These are phyloP conservation scores for Collybiopsis confluens DNA, from an alignment of 768 basidiomycete genomes.

Conservation along the genomic window DNA sequence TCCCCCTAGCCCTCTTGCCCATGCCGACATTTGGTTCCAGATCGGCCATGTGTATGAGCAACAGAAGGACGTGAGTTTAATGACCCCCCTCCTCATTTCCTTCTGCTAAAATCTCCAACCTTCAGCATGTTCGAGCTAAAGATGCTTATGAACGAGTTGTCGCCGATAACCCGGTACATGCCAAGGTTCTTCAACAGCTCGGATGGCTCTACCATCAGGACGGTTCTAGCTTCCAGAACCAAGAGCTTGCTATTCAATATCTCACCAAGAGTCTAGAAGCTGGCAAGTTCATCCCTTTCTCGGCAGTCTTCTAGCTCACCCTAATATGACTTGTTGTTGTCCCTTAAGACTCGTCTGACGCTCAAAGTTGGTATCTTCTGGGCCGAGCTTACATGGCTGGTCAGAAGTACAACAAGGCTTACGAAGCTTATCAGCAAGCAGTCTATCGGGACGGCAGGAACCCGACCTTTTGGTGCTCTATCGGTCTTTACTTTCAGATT, in stretches of 20 bases:
- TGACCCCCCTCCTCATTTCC: too few relatives aligned
- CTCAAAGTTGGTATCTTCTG: conserved; percentile 98
- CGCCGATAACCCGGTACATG: conserved; percentile 87
- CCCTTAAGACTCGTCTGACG: conserved; percentile 86
- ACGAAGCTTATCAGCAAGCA: conserved; percentile 98
- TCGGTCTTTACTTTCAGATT: conserved; percentile 99
- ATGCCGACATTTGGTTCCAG: conserved; percentile 99
- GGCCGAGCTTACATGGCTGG: conserved; percentile 99
- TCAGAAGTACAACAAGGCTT: conserved; percentile 98
- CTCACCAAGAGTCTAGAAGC: conserved; percentile 94
- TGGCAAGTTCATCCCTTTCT: conserved; percentile 62
- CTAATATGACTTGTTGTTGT: too few relatives aligned
- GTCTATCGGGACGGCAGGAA: conserved; percentile 98
- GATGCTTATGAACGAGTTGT: conserved; percentile 97
- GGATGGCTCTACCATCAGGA: conserved; percentile 98
- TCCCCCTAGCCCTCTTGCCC: conserved; percentile 92
- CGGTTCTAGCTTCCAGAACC: conserved; percentile 91
- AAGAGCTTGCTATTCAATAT: conserved; percentile 90
- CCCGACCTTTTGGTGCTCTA: conserved; percentile 99
- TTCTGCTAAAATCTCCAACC: too few relatives aligned
- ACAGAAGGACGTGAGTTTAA: conserved; percentile 87
- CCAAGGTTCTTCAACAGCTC: conserved; percentile 96
- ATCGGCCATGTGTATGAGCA: conserved; percentile 99
- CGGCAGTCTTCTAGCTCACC: too few relatives aligned
- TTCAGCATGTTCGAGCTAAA: conserved; percentile 81